Conservation (phyloP, 441 rosid genomes). For the Syzygium malaccense region DNA sequence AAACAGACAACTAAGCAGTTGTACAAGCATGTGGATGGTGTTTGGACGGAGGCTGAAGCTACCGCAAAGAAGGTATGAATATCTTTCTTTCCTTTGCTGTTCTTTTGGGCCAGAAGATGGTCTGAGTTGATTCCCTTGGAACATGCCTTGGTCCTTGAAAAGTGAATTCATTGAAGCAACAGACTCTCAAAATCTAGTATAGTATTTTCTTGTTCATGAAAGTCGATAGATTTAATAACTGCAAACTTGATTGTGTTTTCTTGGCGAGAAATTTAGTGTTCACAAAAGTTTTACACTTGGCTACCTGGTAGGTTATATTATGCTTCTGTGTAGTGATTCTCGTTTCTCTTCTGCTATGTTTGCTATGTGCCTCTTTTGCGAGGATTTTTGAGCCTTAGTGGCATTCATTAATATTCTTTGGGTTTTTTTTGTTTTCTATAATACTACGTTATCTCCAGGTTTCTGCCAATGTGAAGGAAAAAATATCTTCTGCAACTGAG, state of each 20-base stretch:
- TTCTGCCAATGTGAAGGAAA: slow-evolving; percentile 71
- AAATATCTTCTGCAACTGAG: slow-evolving; percentile 70
- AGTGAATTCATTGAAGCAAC: neutral
- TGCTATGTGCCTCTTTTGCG: neutral
- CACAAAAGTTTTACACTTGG: neutral
- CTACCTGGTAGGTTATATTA: neutral
- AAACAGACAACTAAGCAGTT: slow-evolving; percentile 88
- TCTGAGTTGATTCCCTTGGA: neutral
- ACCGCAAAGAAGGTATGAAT: slow-evolving; percentile 73
- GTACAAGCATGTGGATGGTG: slow-evolving; percentile 77
- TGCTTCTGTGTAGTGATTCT: neutral
- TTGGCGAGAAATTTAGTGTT: neutral
- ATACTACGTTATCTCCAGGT: slow-evolving; percentile 36
- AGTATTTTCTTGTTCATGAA: neutral
- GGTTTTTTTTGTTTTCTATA: neutral
- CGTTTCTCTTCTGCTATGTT: neutral
- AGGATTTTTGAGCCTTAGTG: neutral
- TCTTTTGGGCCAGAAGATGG: neutral
- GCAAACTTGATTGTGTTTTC: neutral
- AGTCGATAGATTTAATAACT: neutral
- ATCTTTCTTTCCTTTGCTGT: neutral
- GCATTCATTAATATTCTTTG: neutral
- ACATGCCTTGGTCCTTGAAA: neutral
- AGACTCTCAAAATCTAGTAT: neutral
- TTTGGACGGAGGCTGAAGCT: slow-evolving; percentile 85